Percentiles rank a stretch among this genome's conserved stretches.
Conservation (phyloP, 106 monocot genomes). For the Amphibolis antarctica region DNA sequence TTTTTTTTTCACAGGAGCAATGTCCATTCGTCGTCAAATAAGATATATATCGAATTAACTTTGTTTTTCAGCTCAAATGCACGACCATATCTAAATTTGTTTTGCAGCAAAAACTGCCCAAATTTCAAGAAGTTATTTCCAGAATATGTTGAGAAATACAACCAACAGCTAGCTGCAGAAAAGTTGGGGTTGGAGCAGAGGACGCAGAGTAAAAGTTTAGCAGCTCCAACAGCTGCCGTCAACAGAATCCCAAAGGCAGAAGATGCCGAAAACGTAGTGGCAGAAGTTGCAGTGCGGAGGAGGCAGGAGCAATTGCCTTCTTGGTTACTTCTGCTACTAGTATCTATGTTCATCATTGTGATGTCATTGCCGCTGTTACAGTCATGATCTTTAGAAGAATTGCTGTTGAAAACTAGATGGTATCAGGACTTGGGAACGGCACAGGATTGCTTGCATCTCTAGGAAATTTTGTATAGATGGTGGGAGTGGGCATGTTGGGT, state of each 20-base stretch:
- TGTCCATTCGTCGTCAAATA: no score
- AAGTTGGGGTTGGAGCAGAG: no score
- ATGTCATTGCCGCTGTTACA: slow-evolving; percentile 93
- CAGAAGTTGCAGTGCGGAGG: slow-evolving; percentile 16
- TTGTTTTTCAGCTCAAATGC: not conserved
- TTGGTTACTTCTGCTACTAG: slow-evolving; percentile 56
- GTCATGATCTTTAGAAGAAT: slow-evolving; percentile 37
- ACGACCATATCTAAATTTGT: not conserved
- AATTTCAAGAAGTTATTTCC: slow-evolving; percentile 93
- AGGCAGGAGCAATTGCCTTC: slow-evolving; percentile 48
- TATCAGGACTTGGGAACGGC: not conserved
- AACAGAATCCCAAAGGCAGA: slow-evolving; percentile 1
- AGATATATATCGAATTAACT: no score
- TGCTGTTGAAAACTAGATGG: not conserved
- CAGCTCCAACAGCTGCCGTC: not conserved
- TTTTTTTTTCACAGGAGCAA: no score
- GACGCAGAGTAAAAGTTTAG: slow-evolving; percentile 1
- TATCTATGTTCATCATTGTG: slow-evolving; percentile 64
- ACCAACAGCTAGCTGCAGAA: slow-evolving; percentile 23
- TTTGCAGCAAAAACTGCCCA: slow-evolving; percentile 73
- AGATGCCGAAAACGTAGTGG: slow-evolving; percentile 6
- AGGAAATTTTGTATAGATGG: slow-evolving; percentile 5
- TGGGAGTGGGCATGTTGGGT: not conserved
- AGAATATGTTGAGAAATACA: slow-evolving; percentile 73
- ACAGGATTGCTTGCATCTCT: not conserved